Evolutionary conservation across 148 eudicot genomes (phyloP), one percentile per base, ranked within the genome.

Genomic region (Camellia lanceoleosa): DNA sequence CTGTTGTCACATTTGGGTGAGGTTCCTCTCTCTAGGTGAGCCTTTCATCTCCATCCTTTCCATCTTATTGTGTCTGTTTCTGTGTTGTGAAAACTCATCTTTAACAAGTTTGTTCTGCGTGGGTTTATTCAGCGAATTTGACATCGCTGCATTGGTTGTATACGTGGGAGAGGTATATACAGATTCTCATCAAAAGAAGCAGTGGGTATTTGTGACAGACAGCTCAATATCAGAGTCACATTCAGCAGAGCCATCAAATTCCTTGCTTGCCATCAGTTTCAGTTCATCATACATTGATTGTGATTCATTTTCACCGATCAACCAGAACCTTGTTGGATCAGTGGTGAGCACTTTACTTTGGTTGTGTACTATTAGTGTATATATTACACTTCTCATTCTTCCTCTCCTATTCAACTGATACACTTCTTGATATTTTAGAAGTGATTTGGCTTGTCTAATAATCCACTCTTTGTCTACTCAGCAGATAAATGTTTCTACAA

Each of bases 191-290:
- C 99, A 91, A 73, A 89, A 86, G 83, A 92, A 79, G 80, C 99
- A 93, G 82, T 93, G 99, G 99, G 92, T 91, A 80, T 95, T 95
- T 87, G 94, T 92, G 74, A 88, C 99, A 7, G 97, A 95, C 83
- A 93, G 95, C 80, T 89, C 97, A 63, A 59, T 81, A 59, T 74
- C 87, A 49, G 80, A 83, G 76, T 79, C 76, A 79, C 78, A 79
- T 79, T 62, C 82, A 7, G 80, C 80, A 16, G 89, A 79, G 79
- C 79, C 86, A 71, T 59, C 83, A 60, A 80, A 82, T 72, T 71
- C 88, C 61, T 82, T 95, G 84, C 87, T 95, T 82, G 99, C 99
- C 74, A 92, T 95, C 79, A 87, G 89, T 86, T 95, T 95, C 85
- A 80, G 83, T 56, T 84, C 91, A 58, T 90, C 94, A 7, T 79